These are phyloP conservation scores for Penicillium capsulatum DNA, from an alignment of 2,329 filamentous ascomycete species.

Conservation along the genomic window DNA sequence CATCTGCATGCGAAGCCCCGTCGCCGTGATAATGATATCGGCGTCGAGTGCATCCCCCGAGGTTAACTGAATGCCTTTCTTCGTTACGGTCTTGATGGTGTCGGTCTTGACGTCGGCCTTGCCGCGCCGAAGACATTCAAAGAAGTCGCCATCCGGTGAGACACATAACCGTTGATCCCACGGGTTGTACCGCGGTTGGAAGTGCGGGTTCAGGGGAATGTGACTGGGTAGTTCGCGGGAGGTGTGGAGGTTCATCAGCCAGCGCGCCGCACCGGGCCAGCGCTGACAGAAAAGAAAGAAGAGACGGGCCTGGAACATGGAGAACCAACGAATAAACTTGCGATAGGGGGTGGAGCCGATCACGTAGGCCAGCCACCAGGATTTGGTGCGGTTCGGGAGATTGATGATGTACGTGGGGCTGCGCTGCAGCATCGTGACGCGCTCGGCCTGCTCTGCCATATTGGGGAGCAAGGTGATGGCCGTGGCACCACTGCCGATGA, in stretches of 20 bases:
- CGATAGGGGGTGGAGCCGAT: constrained; percentile 36
- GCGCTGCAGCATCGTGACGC: constrained; percentile 76
- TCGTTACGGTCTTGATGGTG: constrained; percentile 50
- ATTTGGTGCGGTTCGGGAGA: constrained; percentile 39
- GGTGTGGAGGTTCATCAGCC: constrained; percentile 47
- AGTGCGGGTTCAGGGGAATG: constrained; percentile 58
- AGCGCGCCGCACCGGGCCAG: constrained; percentile 51
- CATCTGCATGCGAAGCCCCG: constrained; percentile 41
- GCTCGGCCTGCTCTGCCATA: constrained; percentile 59
- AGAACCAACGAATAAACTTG: constrained; percentile 43
- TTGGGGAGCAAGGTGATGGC: constrained; percentile 71
- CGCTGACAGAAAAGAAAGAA: constrained; percentile 52
- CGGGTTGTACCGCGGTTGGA: constrained; percentile 61
- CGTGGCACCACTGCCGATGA: constrained; percentile 76
- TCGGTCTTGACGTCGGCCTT: constrained; percentile 54
- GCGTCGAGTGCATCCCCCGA: constrained; percentile 41
- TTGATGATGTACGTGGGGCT: constrained; percentile 67
- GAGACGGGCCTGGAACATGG: constrained; percentile 47
- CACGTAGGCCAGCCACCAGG: constrained; percentile 23
- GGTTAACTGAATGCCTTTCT: constrained; percentile 47
- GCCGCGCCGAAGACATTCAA: constrained; percentile 48
- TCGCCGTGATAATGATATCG: constrained; percentile 45
- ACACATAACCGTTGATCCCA: constrained; percentile 75
- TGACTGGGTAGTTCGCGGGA: constrained; percentile 51
- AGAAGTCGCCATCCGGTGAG: constrained; percentile 59